Evolutionary conservation across 2,329 filamentous ascomycete genomes (phyloP).

Genomic region (Pseudogymnoascus sp.): DNA sequence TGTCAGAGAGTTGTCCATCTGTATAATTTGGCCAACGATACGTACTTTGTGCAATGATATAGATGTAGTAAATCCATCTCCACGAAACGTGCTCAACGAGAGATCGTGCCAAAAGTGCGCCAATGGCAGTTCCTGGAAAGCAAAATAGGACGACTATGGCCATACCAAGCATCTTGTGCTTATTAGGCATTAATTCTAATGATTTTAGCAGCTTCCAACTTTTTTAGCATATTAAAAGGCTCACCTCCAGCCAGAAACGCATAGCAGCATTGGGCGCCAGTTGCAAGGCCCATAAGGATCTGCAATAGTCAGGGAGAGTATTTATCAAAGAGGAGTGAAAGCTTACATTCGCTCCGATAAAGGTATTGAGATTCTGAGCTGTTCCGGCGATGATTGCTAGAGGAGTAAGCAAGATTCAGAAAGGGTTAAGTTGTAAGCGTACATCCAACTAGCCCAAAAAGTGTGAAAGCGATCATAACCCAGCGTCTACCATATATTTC

Average conservation of each 20-base stretch:
- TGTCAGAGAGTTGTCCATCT: constrained; percentile 13
- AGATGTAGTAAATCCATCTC: constrained; percentile 35
- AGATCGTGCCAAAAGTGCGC: constrained; percentile 22
- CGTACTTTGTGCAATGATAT: constrained; percentile 30
- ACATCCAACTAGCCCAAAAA: not conserved
- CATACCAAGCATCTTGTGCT: constrained; percentile 30
- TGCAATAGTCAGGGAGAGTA: not conserved
- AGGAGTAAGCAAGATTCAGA: not conserved
- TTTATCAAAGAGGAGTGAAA: not conserved
- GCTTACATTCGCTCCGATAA: constrained; percentile 24
- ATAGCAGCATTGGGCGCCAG: constrained; percentile 26
- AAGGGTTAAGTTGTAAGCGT: not conserved
- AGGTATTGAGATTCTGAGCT: constrained; percentile 26
- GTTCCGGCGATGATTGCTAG: constrained; percentile 25
- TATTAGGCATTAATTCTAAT: constrained; percentile 34
- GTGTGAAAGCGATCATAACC: constrained; percentile 28
- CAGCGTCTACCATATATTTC: constrained; percentile 39
- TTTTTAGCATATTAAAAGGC: not conserved
- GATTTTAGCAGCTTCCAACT: not conserved
- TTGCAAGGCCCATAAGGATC: constrained; percentile 25
- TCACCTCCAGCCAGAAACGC: constrained; percentile 26
- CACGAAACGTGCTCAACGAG: constrained; percentile 28
- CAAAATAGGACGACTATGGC: constrained; percentile 16
- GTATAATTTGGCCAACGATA: constrained; percentile 18
- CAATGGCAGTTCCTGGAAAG: constrained; percentile 17